These are phyloP conservation scores for Sugiyamaella japonica DNA, from an alignment of 1,139 yeast genomes.

Conservation along the genomic window DNA sequence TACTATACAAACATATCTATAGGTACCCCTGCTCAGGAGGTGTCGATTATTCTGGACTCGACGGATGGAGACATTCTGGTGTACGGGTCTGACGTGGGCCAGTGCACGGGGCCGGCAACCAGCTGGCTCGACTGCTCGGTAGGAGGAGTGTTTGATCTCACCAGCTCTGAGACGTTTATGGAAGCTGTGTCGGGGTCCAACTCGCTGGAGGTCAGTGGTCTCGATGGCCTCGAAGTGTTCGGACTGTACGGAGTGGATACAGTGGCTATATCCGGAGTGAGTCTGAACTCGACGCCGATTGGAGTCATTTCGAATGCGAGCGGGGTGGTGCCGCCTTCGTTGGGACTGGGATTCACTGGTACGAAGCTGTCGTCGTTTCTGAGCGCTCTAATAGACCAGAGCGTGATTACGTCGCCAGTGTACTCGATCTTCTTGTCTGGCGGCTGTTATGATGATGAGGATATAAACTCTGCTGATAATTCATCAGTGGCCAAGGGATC, in stretches of 20 bases:
- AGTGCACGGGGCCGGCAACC: conserved; percentile 16
- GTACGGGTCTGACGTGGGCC: conserved; percentile 18
- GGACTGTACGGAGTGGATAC: conserved; percentile 26
- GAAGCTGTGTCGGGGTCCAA: neutral
- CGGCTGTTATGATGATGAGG: conserved; percentile 4
- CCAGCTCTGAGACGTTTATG: conserved; percentile 22
- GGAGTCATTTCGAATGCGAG: conserved; percentile 26
- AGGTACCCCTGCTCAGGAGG: conserved; percentile 24
- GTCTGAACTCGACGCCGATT: conserved; percentile 23
- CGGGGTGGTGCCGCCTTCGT: conserved; percentile 24
- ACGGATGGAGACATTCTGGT: conserved; percentile 25
- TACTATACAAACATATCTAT: conserved; percentile 20
- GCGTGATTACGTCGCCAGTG: conserved; percentile 21
- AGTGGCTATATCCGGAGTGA: conserved; percentile 7
- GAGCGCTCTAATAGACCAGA: conserved; percentile 17
- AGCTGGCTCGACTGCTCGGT: conserved; percentile 18
- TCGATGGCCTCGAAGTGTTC: conserved; percentile 23
- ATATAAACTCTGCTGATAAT: neutral
- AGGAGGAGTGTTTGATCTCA: conserved; percentile 20
- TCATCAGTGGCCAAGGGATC: conserved; percentile 17
- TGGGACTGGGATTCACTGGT: conserved; percentile 28
- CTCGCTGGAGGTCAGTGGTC: conserved; percentile 18
- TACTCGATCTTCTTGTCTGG: conserved; percentile 25
- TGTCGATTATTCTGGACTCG: conserved; percentile 26
- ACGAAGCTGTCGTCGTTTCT: conserved; percentile 1